phyloP scores from a whole-genome alignment of 2,329 filamentous ascomycete species.

The Microcyclospora tardicrescens region DNA sequence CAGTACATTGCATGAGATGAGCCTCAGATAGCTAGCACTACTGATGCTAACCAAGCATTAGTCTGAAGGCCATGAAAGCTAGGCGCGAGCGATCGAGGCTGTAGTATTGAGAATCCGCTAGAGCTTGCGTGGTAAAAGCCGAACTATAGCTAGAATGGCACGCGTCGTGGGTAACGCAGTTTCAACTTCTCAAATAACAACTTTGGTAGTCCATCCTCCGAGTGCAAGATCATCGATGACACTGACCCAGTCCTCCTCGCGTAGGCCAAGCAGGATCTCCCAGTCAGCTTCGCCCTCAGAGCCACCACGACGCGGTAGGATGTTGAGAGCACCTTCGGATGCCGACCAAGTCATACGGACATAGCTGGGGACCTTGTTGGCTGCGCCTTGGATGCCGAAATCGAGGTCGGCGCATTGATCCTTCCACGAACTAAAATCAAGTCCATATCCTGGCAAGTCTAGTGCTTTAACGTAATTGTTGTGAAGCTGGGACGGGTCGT shows the following conservation, averaged over 20 bases:
- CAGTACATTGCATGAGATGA: too few relatives aligned
- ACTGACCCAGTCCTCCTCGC: constrained; percentile 3
- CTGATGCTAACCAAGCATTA: too few relatives aligned
- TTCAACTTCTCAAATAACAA: not conserved
- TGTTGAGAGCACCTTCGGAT: constrained; percentile 4
- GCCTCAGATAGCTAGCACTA: too few relatives aligned
- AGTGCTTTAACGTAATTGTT: not conserved
- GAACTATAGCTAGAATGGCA: too few relatives aligned
- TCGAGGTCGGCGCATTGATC: constrained; percentile 5
- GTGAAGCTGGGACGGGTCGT: not conserved
- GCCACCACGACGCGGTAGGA: constrained; percentile 5
- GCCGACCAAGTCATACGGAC: constrained; percentile 5
- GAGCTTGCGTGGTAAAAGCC: too few relatives aligned
- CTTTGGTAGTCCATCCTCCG: constrained; percentile 1
- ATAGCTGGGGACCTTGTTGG: not conserved
- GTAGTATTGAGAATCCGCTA: too few relatives aligned
- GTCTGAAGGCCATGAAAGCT: too few relatives aligned
- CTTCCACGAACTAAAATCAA: constrained; percentile 6
- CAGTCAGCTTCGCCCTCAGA: constrained; percentile 2
- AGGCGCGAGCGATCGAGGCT: too few relatives aligned
- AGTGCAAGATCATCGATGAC: not conserved
- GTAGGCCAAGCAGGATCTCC: constrained; percentile 5
- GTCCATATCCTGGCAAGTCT: constrained; percentile 1
- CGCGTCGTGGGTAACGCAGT: too few relatives aligned
- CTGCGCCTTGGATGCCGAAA: constrained; percentile 2